phyloP scores from a whole-genome alignment of 2,329 filamentous ascomycete genomes.

The Gaeumannomyces sp. region DNA sequence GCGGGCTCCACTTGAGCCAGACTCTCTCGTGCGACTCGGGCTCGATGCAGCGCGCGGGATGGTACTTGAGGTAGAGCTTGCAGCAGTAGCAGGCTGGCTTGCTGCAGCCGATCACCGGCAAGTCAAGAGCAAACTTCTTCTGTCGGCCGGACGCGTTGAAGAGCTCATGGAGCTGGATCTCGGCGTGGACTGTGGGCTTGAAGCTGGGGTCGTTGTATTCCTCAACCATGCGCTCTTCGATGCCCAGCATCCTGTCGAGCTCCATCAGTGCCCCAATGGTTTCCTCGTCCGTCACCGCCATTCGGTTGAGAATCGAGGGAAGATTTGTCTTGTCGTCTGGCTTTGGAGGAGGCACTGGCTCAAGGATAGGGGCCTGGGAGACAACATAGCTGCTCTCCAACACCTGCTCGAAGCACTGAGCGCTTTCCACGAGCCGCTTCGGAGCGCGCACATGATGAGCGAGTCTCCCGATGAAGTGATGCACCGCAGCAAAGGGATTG shows the following conservation, averaged over 20 bases:
- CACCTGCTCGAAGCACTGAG: slow-evolving; percentile 7
- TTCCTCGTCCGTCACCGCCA: slow-evolving; percentile 14
- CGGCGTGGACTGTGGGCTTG: slow-evolving; percentile 33
- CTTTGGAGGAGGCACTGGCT: slow-evolving; percentile 21
- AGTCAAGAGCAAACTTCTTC: slow-evolving; percentile 29
- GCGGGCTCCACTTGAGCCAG: slow-evolving; percentile 34
- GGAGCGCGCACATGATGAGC: slow-evolving; percentile 35
- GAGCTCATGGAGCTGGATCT: slow-evolving; percentile 41
- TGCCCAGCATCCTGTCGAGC: slow-evolving; percentile 23
- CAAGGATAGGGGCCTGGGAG: slow-evolving; percentile 11
- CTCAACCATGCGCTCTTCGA: slow-evolving; percentile 20
- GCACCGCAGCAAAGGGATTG: slow-evolving; percentile 22
- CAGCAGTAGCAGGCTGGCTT: slow-evolving; percentile 47
- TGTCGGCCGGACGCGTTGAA: slow-evolving; percentile 22
- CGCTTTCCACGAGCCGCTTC: slow-evolving; percentile 30
- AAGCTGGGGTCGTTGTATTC: slow-evolving; percentile 18
- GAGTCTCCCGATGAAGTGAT: slow-evolving; percentile 39
- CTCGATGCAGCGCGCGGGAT: slow-evolving; percentile 26
- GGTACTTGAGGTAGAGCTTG: slow-evolving; percentile 35
- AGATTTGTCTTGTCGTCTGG: slow-evolving; percentile 25
- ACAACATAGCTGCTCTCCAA: not conserved
- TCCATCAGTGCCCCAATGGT: slow-evolving; percentile 14
- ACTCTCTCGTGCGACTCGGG: slow-evolving; percentile 33
- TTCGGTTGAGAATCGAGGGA: slow-evolving; percentile 25
- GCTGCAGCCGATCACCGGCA: slow-evolving; percentile 43